Percentiles rank a stretch among this genome's conserved stretches.
These are phyloP conservation scores for Aspergillus calidoustus DNA, from an alignment of 2,329 filamentous ascomycete species.

Conservation along the genomic window DNA sequence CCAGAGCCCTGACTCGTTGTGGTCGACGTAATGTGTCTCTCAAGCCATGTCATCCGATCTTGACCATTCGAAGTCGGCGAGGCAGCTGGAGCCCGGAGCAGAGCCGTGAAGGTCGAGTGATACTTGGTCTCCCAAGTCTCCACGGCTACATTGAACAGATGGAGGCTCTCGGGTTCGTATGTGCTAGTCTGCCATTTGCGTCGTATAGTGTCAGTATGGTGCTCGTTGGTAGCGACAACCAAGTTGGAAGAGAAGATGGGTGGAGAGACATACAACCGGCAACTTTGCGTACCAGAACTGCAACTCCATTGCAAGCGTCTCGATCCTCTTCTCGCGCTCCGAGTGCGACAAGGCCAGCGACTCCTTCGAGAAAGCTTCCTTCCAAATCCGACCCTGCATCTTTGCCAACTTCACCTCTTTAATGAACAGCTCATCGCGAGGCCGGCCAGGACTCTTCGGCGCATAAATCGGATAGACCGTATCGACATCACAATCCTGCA, in stretches of 20 bases:
- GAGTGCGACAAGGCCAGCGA: not conserved
- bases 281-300: not conserved
- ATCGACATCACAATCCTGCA: slow-evolving; percentile 31
- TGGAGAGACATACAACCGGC: not conserved
- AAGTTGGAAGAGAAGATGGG: too few species aligned
- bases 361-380: slow-evolving; percentile 18
- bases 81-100: not conserved
- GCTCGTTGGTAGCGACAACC: too few species aligned
- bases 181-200: not conserved
- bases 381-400: slow-evolving; percentile 22
- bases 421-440: slow-evolving; percentile 23
- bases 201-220: not conserved
- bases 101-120: not conserved
- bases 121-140: not conserved
- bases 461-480: slow-evolving; percentile 6
- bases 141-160: not conserved
- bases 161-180: slow-evolving; percentile 13
- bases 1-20: not conserved
- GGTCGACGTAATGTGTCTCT: not conserved
- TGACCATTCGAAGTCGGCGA: not conserved
- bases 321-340: slow-evolving; percentile 15
- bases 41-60: not conserved
- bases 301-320: not conserved
- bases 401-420: slow-evolving; percentile 19
- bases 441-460: slow-evolving; percentile 12